Percentiles rank a stretch among this genome's conserved stretches.
phyloP scores from a whole-genome alignment of 306 rosid genomes.

The Vachellia collinsii region DNA sequence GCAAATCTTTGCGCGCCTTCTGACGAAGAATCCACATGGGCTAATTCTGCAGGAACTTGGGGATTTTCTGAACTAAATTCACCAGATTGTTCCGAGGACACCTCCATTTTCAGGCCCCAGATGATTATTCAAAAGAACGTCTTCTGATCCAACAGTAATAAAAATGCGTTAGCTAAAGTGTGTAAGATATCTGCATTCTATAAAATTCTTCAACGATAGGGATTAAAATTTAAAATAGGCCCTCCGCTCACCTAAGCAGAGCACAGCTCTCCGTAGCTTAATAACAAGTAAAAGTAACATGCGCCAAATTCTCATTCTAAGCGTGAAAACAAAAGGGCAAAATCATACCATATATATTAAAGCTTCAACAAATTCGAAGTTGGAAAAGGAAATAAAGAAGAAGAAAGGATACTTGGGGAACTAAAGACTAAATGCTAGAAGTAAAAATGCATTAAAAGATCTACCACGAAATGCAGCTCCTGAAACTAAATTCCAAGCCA shows the following conservation, averaged over 20 bases:
- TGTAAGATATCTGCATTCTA: background rate
- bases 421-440: slow-evolving; percentile 5
- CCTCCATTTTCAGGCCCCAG: slow-evolving; percentile 62
- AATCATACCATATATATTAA: background rate
- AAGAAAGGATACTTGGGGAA: slow-evolving; percentile 27
- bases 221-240: background rate
- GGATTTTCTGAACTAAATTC: slow-evolving; percentile 50
- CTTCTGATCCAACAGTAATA: slow-evolving; percentile 25
- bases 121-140: slow-evolving; percentile 18
- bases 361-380: slow-evolving; percentile 1
- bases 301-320: background rate
- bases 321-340: slow-evolving; percentile 31
- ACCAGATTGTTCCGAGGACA: slow-evolving; percentile 42
- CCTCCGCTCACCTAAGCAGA: slow-evolving; percentile 18
- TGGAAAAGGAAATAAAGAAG: too few species aligned
- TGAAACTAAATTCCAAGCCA: slow-evolving; percentile 28
- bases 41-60: slow-evolving; percentile 35
- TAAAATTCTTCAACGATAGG: background rate
- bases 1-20: slow-evolving; percentile 40
- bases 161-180: background rate
- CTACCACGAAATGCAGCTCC: slow-evolving; percentile 50
- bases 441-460: slow-evolving; percentile 35
- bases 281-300: slow-evolving; percentile 7
- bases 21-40: slow-evolving; percentile 36
- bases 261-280: slow-evolving; percentile 26